Percentiles rank a stretch among this genome's conserved stretches.
Evolutionary conservation across 2,329 filamentous ascomycete genomes (phyloP).

Genomic region (Gaeumannomyces tritici): DNA sequence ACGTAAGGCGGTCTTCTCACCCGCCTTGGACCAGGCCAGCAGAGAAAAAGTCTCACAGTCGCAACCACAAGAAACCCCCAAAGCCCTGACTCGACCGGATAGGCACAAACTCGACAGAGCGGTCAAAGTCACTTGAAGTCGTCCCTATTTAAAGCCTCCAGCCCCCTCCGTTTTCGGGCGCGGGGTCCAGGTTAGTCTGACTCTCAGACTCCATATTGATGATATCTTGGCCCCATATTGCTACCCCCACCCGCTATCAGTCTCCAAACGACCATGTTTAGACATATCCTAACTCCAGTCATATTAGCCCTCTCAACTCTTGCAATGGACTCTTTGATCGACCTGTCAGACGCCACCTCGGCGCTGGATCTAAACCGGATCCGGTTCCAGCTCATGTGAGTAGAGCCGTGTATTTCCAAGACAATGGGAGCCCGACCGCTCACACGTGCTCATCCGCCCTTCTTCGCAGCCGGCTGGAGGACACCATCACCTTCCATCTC

Average conservation of each 20-base stretch:
- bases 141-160: neutral
- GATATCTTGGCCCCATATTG: neutral
- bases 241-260: too few species aligned
- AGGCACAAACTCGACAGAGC: neutral
- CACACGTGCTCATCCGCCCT: slow-evolving; percentile 4
- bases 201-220: neutral
- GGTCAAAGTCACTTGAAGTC: neutral
- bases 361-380: slow-evolving; percentile 87
- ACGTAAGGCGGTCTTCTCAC: neutral
- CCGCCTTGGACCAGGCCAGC: too few species aligned
- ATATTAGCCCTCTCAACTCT: neutral
- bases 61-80: neutral
- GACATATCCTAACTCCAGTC: neutral
- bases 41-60: neutral
- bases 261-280: neutral
- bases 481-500: slow-evolving; percentile 93
- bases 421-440: neutral
- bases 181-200: neutral
- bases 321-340: slow-evolving; percentile 83
- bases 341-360: slow-evolving; percentile 74
- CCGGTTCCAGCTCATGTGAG: slow-evolving; percentile 85
- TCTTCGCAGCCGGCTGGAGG: slow-evolving; percentile 71
- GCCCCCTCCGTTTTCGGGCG: neutral
- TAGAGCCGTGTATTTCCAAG: neutral
- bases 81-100: neutral